Conservation (phyloP, 129 eudicot species). For the Erigeron canadensis region DNA sequence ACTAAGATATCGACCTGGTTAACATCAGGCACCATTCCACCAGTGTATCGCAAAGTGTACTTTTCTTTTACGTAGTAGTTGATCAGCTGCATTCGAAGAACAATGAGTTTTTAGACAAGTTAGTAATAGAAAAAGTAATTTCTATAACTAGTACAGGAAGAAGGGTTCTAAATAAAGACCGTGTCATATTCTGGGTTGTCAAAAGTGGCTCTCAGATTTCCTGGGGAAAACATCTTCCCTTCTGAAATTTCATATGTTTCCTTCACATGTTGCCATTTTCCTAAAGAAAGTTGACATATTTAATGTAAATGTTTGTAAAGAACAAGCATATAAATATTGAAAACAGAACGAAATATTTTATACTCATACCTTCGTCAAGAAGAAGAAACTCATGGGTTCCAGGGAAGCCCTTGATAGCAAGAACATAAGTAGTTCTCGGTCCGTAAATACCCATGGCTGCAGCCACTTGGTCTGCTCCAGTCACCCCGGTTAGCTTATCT, state of each 20-base stretch:
- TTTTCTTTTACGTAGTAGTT: conserved; percentile 89
- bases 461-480: conserved; percentile 91
- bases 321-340: neutral
- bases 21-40: conserved; percentile 99
- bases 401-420: conserved; percentile 79
- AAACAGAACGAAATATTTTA: neutral
- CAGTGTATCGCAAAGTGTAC: conserved; percentile 96
- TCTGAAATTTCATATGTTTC: conserved; percentile 92
- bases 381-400: conserved; percentile 97
- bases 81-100: conserved; percentile 51
- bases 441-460: conserved; percentile 99
- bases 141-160: conserved; percentile 9
- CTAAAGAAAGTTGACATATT: conserved; percentile 24
- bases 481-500: conserved; percentile 87
- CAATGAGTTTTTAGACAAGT: neutral
- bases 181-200: conserved; percentile 92
- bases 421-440: conserved; percentile 92
- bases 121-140: neutral
- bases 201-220: conserved; percentile 89
- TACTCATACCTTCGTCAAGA: conserved; percentile 83
- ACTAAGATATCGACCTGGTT: conserved; percentile 68
- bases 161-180: conserved; percentile 34
- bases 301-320: neutral
- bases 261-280: conserved; percentile 99
- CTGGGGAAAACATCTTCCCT: conserved; percentile 99